Evolutionary conservation across 2,329 filamentous ascomycete species (phyloP).

Genomic region (Thielaviopsis cerberus): DNA sequence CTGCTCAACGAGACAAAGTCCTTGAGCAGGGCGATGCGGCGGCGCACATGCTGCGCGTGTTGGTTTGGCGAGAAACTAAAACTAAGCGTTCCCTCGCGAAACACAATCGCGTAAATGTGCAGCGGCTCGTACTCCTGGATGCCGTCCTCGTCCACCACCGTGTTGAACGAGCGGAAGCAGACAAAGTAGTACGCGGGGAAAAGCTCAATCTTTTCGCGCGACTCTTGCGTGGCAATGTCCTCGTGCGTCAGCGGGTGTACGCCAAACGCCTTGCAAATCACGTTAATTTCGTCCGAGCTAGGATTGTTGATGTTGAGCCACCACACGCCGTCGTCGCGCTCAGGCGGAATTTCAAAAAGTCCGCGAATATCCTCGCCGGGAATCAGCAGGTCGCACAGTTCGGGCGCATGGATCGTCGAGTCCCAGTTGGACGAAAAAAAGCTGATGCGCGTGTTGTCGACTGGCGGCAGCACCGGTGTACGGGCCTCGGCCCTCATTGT

Average conservation of each 20-base stretch:
- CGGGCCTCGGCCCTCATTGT: conserved; percentile 11
- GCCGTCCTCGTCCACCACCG: conserved; percentile 57
- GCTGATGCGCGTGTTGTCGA: conserved; percentile 67
- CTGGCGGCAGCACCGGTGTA: conserved; percentile 18
- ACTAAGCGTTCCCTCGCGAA: conserved; percentile 82
- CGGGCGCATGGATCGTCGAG: conserved; percentile 76
- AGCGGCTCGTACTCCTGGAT: conserved; percentile 80
- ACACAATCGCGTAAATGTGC: conserved; percentile 93
- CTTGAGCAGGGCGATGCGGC: conserved; percentile 77
- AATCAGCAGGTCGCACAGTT: conserved; percentile 72
- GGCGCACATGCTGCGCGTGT: conserved; percentile 75
- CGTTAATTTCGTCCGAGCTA: conserved; percentile 69
- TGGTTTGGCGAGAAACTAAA: conserved; percentile 82
- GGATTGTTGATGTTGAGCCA: conserved; percentile 92
- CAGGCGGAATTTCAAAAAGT: conserved; percentile 53
- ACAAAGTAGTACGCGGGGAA: conserved; percentile 98
- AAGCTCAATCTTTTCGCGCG: conserved; percentile 93
- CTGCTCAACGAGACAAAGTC: conserved; percentile 89
- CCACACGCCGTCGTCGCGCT: conserved; percentile 68
- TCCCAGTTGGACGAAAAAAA: conserved; percentile 95
- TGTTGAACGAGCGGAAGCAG: conserved; percentile 81
- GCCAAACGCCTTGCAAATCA: conserved; percentile 83
- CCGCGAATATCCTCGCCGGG: conserved; percentile 80
- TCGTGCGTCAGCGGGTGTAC: conserved; percentile 91
- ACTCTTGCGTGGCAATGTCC: conserved; percentile 87